Evolutionary conservation across 495 filamentous ascomycete species (phyloP), one percentile per base, ranked within the genome.

Genomic region (Penicillium lividum): DNA sequence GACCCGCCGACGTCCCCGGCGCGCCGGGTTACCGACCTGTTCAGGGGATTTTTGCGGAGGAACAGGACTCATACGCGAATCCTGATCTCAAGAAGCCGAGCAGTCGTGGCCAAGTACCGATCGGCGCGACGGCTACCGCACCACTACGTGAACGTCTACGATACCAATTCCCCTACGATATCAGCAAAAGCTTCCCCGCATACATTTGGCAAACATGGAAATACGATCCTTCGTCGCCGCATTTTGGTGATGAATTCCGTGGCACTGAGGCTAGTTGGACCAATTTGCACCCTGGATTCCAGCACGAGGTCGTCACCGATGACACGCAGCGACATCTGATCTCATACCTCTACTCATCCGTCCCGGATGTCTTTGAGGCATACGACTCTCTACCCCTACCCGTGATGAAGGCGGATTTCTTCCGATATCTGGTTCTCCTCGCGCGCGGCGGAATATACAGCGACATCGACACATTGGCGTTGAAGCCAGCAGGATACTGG

Each of bases 131-230:
- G 40, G 55, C 63, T 44, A 72, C 51, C 55, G 65, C 77, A 64
- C 84, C 90, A 10, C 75, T 98, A 16, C 82, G 86, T 67, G 89
- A 96, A 31, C 92, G 92, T 66, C 81, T 98, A 51, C 89, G 85
- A 38, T 96, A 95, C 77, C 89, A 95, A 65, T 98, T 93, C 69
- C 92, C 93, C 11, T 98, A 98, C 76, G 87, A 95, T 62, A 82
- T 92, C 47, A 86, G 91, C 60, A 70, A 78, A 56, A 93, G 91
- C 71, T 98, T 98, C 72, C 94, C 94, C 0, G 93, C 92, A 29
- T 98, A 96, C 74, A 95, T 98, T 59, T 98, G 94, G 94, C 94
- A 98, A 78, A 98, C 94, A 40, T 98, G 94, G 94, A 97, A 95
- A 74, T 90, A 88, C 69, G 89, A 86, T 1, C 94, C 95, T 1